phyloP scores from a whole-genome alignment of 352 stramenopile species.

The Plasmopara viticola region DNA sequence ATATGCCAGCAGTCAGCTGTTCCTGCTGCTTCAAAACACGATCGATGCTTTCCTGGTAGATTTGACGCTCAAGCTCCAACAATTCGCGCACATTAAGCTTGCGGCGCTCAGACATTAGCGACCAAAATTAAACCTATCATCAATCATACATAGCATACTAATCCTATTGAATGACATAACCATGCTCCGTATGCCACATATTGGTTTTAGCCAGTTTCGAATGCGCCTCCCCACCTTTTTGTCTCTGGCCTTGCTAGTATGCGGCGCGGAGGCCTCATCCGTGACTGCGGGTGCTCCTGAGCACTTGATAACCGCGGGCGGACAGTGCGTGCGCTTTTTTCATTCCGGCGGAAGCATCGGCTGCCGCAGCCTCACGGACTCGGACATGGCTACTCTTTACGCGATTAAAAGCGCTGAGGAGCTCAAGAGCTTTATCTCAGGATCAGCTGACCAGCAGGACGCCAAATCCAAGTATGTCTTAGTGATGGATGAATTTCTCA shows the following conservation, averaged over 20 bases:
- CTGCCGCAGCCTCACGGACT: constrained; percentile 45
- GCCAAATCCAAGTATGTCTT: constrained; percentile 45
- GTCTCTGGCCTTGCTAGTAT: constrained; percentile 16
- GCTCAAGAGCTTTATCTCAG: constrained; percentile 36
- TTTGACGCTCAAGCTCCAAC: constrained; percentile 71
- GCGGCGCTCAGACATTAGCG: background rate
- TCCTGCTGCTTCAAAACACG: constrained; percentile 42
- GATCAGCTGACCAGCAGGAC: constrained; percentile 17
- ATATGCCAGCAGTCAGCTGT: constrained; percentile 33
- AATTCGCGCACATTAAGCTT: constrained; percentile 60
- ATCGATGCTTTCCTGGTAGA: constrained; percentile 83
- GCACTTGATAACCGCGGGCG: constrained; percentile 51
- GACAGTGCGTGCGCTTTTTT: constrained; percentile 75
- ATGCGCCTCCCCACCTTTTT: constrained; percentile 18
- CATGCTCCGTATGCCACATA: constrained; percentile 1
- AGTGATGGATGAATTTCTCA: constrained; percentile 56
- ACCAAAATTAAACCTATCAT: constrained; percentile 8
- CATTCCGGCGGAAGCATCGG: constrained; percentile 61
- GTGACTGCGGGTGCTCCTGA: constrained; percentile 59
- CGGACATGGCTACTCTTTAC: constrained; percentile 53
- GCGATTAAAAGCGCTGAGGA: constrained; percentile 39
- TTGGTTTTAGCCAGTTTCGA: constrained; percentile 25
- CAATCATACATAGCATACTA: background rate
- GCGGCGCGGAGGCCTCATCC: constrained; percentile 29
- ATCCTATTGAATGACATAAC: background rate